Conservation (phyloP, 805 yeast species). For the Yarrowia sp. region DNA sequence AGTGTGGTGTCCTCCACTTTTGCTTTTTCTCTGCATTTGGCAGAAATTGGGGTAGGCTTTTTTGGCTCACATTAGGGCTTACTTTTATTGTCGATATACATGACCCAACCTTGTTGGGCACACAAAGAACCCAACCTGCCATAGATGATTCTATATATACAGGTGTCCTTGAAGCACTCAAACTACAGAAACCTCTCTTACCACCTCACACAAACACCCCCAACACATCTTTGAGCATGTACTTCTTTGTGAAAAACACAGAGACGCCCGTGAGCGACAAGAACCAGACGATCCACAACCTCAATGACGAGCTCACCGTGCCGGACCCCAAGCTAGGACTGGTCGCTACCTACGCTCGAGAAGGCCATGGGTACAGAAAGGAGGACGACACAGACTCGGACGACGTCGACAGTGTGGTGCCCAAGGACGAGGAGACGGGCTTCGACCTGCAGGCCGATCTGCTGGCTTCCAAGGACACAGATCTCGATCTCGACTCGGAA, state of each 20-base stretch:
- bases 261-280: not conserved
- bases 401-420: not conserved
- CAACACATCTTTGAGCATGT: not conserved
- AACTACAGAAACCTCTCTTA: too few relatives aligned
- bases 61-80: not conserved
- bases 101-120: not conserved
- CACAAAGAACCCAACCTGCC: too few relatives aligned
- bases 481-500: not conserved
- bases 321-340: slow-evolving; percentile 31
- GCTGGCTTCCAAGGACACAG: not conserved
- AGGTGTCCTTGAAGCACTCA: too few relatives aligned
- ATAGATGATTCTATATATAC: too few relatives aligned
- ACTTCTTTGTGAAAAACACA: slow-evolving; percentile 32
- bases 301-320: slow-evolving; percentile 31
- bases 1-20: too few relatives aligned
- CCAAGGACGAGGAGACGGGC: slow-evolving; percentile 22
- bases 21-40: too few relatives aligned
- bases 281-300: slow-evolving; percentile 6
- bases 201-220: not conserved
- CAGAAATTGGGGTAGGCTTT: slow-evolving; percentile 1
- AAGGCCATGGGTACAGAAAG: slow-evolving; percentile 19
- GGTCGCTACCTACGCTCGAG: slow-evolving; percentile 17
- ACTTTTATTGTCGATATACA: slow-evolving; percentile 30
- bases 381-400: slow-evolving; percentile 12
- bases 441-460: not conserved